A percentile compares a stretch with the other conserved stretches of the same genome.
Evolutionary conservation across 345 rosid genomes (phyloP).

Genomic region (Populus davidiana): DNA sequence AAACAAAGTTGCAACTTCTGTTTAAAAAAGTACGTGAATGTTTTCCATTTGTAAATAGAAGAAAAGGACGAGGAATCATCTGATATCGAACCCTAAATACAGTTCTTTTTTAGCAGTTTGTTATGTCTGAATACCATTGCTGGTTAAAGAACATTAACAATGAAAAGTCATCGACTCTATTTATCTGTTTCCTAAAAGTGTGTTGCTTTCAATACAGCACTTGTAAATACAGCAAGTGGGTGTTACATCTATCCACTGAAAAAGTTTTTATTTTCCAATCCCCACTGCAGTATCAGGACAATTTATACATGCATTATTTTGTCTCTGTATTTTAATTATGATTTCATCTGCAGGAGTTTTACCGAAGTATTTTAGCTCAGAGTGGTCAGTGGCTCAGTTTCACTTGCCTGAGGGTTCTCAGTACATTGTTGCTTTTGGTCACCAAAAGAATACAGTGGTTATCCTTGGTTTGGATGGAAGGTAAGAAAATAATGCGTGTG

Average conservation of each 20-base stretch:
- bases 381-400: conserved; percentile 97
- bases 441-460: conserved; percentile 77
- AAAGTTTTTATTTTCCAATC: neutral
- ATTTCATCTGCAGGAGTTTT: conserved; percentile 59
- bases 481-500: conserved; percentile 27
- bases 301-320: neutral
- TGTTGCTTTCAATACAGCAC: neutral
- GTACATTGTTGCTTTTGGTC: conserved; percentile 88
- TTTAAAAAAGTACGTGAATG: neutral
- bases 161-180: neutral
- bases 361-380: conserved; percentile 94
- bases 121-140: neutral
- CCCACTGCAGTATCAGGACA: neutral
- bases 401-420: conserved; percentile 80
- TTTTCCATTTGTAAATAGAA: neutral
- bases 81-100: neutral
- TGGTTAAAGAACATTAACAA: neutral
- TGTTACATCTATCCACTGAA: neutral
- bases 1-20: neutral
- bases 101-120: neutral
- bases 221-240: neutral
- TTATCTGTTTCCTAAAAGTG: neutral
- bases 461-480: conserved; percentile 97
- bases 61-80: neutral
- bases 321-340: neutral